A percentile compares a stretch with the other conserved stretches of the same genome.
Evolutionary conservation across 2,329 filamentous ascomycete species (phyloP).

Genomic region (Venturiaceae sp.): DNA sequence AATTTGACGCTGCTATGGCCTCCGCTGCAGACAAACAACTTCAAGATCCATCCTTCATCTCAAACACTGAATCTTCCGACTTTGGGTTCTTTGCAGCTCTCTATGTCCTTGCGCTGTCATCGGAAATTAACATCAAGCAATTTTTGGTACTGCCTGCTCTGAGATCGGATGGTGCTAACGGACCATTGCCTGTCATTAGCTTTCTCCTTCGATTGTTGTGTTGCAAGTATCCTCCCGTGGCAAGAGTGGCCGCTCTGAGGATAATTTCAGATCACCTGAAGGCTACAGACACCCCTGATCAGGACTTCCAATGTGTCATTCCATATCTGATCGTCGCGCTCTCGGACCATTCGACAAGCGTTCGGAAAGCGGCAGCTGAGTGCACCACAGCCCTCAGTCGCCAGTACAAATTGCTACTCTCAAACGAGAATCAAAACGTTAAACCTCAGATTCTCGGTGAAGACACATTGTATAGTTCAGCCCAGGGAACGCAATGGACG

Average conservation of each 20-base stretch:
- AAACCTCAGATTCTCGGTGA: background rate
- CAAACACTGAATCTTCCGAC: slow-evolving; percentile 20
- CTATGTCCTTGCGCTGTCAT: background rate
- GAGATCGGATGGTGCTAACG: slow-evolving; percentile 42
- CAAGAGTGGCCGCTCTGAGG: slow-evolving; percentile 14
- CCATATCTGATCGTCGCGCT: slow-evolving; percentile 72
- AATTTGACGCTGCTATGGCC: slow-evolving; percentile 10
- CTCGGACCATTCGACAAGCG: slow-evolving; percentile 62
- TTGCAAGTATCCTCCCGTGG: slow-evolving; percentile 50
- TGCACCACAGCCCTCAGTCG: slow-evolving; percentile 36
- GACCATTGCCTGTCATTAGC: slow-evolving; percentile 58
- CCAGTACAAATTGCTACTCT: slow-evolving; percentile 6
- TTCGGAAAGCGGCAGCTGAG: slow-evolving; percentile 66
- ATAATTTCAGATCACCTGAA: slow-evolving; percentile 13
- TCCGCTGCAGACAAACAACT: slow-evolving; percentile 10
- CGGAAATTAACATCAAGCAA: background rate
- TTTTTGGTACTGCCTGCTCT: slow-evolving; percentile 21
- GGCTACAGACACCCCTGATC: slow-evolving; percentile 29
- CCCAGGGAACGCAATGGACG: slow-evolving; percentile 6
- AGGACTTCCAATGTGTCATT: slow-evolving; percentile 68
- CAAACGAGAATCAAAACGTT: background rate
- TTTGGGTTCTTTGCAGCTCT: slow-evolving; percentile 11
- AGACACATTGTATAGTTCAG: slow-evolving; percentile 8
- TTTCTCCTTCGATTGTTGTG: slow-evolving; percentile 72
- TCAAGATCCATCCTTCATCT: background rate